Base-by-base conservation (phyloP, 768 basidiomycete genomes). In the Imleria badia region DNA sequence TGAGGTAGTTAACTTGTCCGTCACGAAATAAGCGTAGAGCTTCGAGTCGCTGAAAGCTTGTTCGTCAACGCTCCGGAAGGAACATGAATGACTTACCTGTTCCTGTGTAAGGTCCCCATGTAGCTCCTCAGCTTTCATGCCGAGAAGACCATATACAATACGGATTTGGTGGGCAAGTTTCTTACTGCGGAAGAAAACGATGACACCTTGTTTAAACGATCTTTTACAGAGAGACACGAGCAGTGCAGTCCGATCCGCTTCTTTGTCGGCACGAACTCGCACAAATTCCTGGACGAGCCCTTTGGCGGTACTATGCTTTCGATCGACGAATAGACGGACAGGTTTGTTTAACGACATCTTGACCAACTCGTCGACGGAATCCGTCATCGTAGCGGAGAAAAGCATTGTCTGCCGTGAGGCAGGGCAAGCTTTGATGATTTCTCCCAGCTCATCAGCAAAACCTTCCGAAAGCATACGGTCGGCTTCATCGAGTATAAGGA, bases 341-440 rank as follows among this genome's bases (percentile, higher is more conserved):
- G 97, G 97, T 68, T 89, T 94, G 69, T 93, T 89, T 45, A 98
- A 75, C 13, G 91, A 92, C 81, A 98, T 88, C 65, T 85, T 86
- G 53, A 98, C 90, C 45, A 99, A 81, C 66, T 94, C 88, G 63
- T 97, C 92, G 10, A 98, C 89, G 2, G 90, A 89, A 71, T 99
- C 97, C 5, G 95, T 98, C 90, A 98, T 98, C 1, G 97, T 99
- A 3, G 97, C 97, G 1, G 94, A 97, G 73, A 99, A 99, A 35
- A 99, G 79, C 94, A 99, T 96, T 5, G 97, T 98, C 69, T 98
- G 97, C 35, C 97, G 83, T 23, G 89, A 88, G 20, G 72, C 72
- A 2, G 94, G 94, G 67, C 94, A 97, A 17, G 90, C 82, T 63
- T 86, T 87, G 73, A 98, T 86, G 63, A 99, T 97, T 73, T 99